Percentiles rank a stretch among this genome's conserved stretches.
These are phyloP conservation scores for Salix udensis DNA, from an alignment of 345 rosid species.

Conservation along the genomic window DNA sequence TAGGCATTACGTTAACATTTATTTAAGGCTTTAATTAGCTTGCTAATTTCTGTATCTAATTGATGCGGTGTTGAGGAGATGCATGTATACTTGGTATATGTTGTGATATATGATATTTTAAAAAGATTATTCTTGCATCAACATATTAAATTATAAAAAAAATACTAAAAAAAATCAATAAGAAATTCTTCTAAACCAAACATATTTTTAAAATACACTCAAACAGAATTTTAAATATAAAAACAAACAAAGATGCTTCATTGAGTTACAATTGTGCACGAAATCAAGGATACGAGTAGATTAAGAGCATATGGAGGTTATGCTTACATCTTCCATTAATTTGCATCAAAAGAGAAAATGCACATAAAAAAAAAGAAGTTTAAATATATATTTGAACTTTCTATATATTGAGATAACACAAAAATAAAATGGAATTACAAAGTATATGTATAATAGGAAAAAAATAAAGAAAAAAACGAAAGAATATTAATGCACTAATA, in stretches of 20 bases:
- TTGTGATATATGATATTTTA: no score
- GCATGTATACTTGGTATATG: no score
- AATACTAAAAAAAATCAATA: no score
- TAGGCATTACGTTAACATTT: neutral
- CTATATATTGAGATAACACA: no score
- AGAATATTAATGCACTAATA: constrained; percentile 15
- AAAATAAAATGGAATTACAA: neutral
- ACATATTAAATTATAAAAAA: no score
- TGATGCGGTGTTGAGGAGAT: neutral
- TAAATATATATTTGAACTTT: no score
- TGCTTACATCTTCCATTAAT: no score
- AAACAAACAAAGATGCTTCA: no score
- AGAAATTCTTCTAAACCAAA: no score
- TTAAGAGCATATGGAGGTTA: neutral
- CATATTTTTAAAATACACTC: no score
- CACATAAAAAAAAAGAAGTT: neutral
- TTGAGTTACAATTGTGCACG: neutral
- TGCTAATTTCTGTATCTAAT: neutral
- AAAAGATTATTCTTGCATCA: no score
- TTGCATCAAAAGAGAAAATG: neutral
- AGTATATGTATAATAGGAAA: neutral
- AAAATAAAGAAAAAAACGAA: neutral
- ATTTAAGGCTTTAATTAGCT: neutral
- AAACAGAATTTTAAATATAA: no score
- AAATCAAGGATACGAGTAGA: neutral